A percentile compares a stretch with the other conserved stretches of the same genome.
These are phyloP conservation scores for Debaryomyces prosopidis DNA, from an alignment of 805 yeast genomes.

Conservation along the genomic window DNA sequence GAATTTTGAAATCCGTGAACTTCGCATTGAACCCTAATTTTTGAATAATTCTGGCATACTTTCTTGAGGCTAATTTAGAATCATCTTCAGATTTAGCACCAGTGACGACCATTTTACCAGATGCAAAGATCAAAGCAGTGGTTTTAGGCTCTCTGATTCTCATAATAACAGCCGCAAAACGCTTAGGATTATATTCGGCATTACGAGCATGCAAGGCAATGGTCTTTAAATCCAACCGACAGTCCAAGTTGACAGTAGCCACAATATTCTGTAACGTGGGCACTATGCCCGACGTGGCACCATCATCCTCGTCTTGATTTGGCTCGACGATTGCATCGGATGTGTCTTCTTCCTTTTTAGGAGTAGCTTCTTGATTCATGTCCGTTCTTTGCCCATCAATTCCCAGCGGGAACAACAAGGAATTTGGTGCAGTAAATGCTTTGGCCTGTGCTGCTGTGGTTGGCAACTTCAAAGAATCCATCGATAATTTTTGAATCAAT, in stretches of 20 bases:
- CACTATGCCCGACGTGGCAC: slow-evolving; percentile 89
- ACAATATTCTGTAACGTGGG: slow-evolving; percentile 96
- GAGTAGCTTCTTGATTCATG: slow-evolving; percentile 4
- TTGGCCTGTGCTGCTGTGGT: slow-evolving; percentile 77
- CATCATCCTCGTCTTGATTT: slow-evolving; percentile 54
- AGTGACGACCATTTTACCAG: slow-evolving; percentile 99
- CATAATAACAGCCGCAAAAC: slow-evolving; percentile 99
- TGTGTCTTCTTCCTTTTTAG: slow-evolving; percentile 12
- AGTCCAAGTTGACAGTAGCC: slow-evolving; percentile 95
- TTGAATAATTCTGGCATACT: slow-evolving; percentile 96
- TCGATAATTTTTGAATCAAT: slow-evolving; percentile 21
- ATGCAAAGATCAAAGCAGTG: slow-evolving; percentile 95
- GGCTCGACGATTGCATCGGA: slow-evolving; percentile 34
- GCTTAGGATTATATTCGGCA: slow-evolving; percentile 97
- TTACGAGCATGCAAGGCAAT: slow-evolving; percentile 98
- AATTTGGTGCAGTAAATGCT: slow-evolving; percentile 66
- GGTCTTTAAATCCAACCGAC: slow-evolving; percentile 93
- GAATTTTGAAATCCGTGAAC: slow-evolving; percentile 96
- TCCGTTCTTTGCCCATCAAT: slow-evolving; percentile 25
- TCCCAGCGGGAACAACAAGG: slow-evolving; percentile 63
- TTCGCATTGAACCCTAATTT: slow-evolving; percentile 97
- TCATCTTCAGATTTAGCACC: slow-evolving; percentile 99
- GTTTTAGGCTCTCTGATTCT: slow-evolving; percentile 99
- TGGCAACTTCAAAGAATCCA: slow-evolving; percentile 77
- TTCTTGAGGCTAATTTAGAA: slow-evolving; percentile 95